Evolutionary conservation across 2,329 filamentous ascomycete species (phyloP).

Genomic region (Dactylellina sp.): DNA sequence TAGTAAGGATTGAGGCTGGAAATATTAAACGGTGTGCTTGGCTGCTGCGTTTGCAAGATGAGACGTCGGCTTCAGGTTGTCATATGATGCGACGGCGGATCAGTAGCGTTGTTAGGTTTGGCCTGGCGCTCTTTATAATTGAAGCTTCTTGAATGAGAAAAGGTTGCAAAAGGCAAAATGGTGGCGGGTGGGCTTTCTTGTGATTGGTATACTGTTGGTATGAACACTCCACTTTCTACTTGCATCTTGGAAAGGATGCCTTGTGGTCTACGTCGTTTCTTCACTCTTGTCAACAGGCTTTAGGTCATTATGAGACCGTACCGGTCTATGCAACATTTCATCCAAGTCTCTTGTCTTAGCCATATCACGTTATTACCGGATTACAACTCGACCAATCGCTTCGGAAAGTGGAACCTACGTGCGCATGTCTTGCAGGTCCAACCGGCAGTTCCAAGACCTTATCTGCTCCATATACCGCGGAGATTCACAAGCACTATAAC

Average conservation of each 20-base stretch:
- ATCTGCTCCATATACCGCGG: conserved; percentile 40
- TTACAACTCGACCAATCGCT: background rate
- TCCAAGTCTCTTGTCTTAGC: conserved; percentile 13
- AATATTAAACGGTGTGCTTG: conserved; percentile 38
- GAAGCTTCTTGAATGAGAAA: conserved; percentile 17
- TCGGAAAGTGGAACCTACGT: conserved; percentile 42
- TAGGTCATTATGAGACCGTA: conserved; percentile 23
- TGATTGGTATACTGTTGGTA: conserved; percentile 16
- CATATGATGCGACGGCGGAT: conserved; percentile 23
- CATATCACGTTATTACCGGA: background rate
- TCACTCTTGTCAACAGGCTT: conserved; percentile 34
- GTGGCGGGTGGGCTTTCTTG: conserved; percentile 26
- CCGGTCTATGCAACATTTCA: conserved; percentile 26
- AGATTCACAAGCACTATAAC: conserved; percentile 4
- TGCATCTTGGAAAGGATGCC: conserved; percentile 23
- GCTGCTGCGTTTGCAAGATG: conserved; percentile 30
- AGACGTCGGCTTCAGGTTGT: conserved; percentile 35
- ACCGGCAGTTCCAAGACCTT: conserved; percentile 39
- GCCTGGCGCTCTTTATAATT: conserved; percentile 23
- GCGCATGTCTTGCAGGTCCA: conserved; percentile 56
- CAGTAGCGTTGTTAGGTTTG: conserved; percentile 29
- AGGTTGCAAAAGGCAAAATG: conserved; percentile 12
- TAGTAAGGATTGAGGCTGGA: conserved; percentile 37
- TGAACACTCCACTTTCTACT: conserved; percentile 52
- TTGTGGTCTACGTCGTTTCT: conserved; percentile 27